A percentile compares a stretch with the other conserved stretches of the same genome.
Evolutionary conservation across 768 basidiomycete genomes (phyloP).

Genomic region (Imleria badia): DNA sequence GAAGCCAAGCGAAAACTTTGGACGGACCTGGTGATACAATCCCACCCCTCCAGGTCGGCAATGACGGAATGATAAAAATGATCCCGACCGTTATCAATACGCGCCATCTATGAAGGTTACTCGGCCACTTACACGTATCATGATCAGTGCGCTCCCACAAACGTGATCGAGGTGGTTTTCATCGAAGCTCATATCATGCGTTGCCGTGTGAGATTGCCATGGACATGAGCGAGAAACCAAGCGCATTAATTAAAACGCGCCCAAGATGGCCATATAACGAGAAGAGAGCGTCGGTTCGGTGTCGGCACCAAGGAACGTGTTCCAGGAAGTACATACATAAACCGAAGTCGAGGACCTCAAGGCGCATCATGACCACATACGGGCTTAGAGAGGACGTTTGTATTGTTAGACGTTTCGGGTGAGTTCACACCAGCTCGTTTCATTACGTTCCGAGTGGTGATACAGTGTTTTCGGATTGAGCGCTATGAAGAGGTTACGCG

Average conservation of each 20-base stretch:
- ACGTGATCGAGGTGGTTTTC: constrained; percentile 3
- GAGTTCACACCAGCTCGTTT: constrained; percentile 1
- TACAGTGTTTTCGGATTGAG: neutral
- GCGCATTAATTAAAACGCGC: neutral
- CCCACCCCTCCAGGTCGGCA: neutral
- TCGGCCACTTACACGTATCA: neutral
- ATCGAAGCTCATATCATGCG: neutral
- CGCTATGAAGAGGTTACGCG: constrained; percentile 3
- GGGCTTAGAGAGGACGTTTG: constrained; percentile 7
- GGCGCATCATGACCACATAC: neutral
- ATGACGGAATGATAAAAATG: neutral
- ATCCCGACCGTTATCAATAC: constrained; percentile 3
- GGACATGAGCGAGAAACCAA: neutral
- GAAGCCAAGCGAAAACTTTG: neutral
- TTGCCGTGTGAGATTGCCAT: constrained; percentile 14
- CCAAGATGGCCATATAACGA: neutral
- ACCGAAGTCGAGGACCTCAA: neutral
- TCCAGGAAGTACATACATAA: neutral
- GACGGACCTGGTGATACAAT: neutral
- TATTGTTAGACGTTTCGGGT: neutral
- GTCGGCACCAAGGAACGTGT: constrained; percentile 1
- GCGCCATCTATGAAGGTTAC: constrained; percentile 8
- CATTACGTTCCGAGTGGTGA: constrained; percentile 12
- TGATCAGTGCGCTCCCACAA: neutral
- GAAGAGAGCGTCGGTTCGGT: neutral